Conservation (phyloP, 1,284 basidiomycete genomes). For the Schizophyllum commune region DNA sequence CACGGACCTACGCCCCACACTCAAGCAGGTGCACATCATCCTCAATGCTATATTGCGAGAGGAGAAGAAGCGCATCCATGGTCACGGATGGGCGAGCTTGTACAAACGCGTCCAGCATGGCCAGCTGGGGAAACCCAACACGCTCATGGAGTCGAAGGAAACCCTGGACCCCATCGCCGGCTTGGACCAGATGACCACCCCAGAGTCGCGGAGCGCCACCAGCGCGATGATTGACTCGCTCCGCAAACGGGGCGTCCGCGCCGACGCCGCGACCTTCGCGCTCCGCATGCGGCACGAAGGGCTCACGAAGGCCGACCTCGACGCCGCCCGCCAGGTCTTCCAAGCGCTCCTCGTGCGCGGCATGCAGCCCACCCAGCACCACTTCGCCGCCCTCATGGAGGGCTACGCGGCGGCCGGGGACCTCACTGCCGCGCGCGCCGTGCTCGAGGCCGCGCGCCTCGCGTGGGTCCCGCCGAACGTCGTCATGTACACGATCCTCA, state of each 20-base stretch:
- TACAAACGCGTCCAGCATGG: background rate
- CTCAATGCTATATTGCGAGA: constrained; percentile 39
- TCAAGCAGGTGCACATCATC: constrained; percentile 42
- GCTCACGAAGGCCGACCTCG: constrained; percentile 40
- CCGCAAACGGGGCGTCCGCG: constrained; percentile 32
- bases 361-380: constrained; percentile 58
- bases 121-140: background rate
- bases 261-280: constrained; percentile 47
- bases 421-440: constrained; percentile 39
- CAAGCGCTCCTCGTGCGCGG: constrained; percentile 52
- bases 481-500: constrained; percentile 67
- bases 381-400: constrained; percentile 65
- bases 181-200: no score
- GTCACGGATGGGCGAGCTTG: constrained; percentile 41
- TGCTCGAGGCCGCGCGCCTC: constrained; percentile 39
- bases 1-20: constrained; percentile 30
- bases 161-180: no score
- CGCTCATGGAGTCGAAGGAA: no score
- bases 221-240: background rate
- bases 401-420: constrained; percentile 51
- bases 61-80: constrained; percentile 35
- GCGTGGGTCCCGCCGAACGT: constrained; percentile 47
- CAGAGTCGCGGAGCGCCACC: background rate
- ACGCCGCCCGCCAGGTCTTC: constrained; percentile 44
- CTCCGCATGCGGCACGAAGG: constrained; percentile 58